Conservation (phyloP, 257 asterid species). For the Solanum rostratum region DNA sequence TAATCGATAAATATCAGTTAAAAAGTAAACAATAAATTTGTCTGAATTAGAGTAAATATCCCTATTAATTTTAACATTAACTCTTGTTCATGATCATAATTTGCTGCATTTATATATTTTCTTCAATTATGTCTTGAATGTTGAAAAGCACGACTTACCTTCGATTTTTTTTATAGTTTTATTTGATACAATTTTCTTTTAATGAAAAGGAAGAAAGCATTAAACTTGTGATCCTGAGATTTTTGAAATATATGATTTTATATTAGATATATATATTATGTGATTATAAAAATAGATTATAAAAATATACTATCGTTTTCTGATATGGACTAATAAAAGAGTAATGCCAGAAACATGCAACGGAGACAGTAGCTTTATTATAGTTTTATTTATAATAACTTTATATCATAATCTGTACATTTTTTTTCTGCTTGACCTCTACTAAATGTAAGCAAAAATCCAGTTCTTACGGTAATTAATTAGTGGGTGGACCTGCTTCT, state of each 20-base stretch:
- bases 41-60: neutral
- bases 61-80: neutral
- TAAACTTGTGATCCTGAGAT: neutral
- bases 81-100: neutral
- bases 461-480: neutral
- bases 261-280: too few relatives aligned
- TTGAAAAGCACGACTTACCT: neutral
- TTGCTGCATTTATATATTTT: neutral
- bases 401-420: neutral
- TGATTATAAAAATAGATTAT: too few relatives aligned
- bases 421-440: neutral
- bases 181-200: neutral
- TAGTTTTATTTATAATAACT: too few relatives aligned
- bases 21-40: too few relatives aligned
- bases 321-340: neutral
- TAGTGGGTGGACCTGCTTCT: neutral
- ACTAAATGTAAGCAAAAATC: neutral
- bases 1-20: too few relatives aligned
- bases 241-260: neutral
- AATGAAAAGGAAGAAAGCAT: too few relatives aligned
- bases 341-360: neutral
- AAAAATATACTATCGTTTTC: neutral
- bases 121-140: neutral
- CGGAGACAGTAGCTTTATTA: too few relatives aligned
- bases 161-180: neutral